Conservation (phyloP, 352 stramenopile genomes). For the Phytophthora colocasiae region DNA sequence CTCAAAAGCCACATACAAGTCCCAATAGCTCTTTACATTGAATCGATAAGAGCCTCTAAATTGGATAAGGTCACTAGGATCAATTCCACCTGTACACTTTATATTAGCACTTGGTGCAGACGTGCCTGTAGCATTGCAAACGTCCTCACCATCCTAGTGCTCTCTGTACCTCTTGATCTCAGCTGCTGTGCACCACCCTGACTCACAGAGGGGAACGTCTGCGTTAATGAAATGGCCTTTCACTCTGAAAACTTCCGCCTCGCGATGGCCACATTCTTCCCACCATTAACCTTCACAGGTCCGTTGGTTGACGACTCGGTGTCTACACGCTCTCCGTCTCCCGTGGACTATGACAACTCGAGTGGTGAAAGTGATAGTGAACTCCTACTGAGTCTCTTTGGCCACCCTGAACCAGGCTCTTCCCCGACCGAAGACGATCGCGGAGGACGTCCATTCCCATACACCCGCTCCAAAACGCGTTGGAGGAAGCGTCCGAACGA, state of each 20-base stretch:
- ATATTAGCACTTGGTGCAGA: slow-evolving; percentile 2
- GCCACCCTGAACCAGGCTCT: not conserved
- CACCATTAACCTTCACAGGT: not conserved
- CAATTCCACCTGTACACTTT: slow-evolving; percentile 4
- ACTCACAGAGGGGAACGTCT: slow-evolving; percentile 1
- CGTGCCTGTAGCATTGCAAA: slow-evolving; percentile 9
- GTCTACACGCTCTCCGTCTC: slow-evolving; percentile 16
- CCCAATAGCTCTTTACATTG: not conserved
- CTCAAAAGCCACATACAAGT: not conserved
- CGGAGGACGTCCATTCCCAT: slow-evolving; percentile 24
- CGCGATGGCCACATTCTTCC: slow-evolving; percentile 15
- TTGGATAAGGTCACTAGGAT: slow-evolving; percentile 11
- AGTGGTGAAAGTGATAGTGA: slow-evolving; percentile 30
- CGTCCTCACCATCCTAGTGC: slow-evolving; percentile 17
- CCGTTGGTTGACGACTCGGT: slow-evolving; percentile 4
- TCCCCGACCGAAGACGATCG: slow-evolving; percentile 1
- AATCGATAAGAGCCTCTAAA: slow-evolving; percentile 2
- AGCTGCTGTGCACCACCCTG: slow-evolving; percentile 7
- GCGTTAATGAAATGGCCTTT: slow-evolving; percentile 4
- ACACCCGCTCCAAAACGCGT: slow-evolving; percentile 30
- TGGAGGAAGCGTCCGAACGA: slow-evolving; percentile 42
- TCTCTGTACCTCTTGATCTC: slow-evolving; percentile 14
- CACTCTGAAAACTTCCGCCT: slow-evolving; percentile 18
- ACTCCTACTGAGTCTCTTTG: slow-evolving; percentile 15
- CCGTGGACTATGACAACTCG: slow-evolving; percentile 13